Evolutionary conservation across 2,329 filamentous ascomycete genomes (phyloP).

Genomic region (Ophiocordyceps camponoti-leonardi): DNA sequence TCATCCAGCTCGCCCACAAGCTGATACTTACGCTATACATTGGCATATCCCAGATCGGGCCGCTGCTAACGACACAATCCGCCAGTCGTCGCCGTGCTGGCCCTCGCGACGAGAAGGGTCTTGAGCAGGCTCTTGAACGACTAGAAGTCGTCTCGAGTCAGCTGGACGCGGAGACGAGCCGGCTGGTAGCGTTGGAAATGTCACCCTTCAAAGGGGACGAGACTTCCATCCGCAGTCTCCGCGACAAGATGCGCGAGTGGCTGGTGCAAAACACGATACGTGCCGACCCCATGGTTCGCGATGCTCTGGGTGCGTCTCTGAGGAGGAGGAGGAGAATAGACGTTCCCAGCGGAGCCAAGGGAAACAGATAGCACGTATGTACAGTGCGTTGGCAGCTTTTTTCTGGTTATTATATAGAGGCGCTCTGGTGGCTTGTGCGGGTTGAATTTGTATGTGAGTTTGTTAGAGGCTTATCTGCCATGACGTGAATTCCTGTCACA

Average conservation of each 20-base stretch:
- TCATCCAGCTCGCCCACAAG: constrained; percentile 58
- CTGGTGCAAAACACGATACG: constrained; percentile 73
- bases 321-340: constrained; percentile 43
- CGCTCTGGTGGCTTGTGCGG: background rate
- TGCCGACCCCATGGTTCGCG: constrained; percentile 63
- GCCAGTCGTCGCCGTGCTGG: constrained; percentile 10
- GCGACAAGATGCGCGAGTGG: constrained; percentile 66
- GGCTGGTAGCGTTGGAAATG: constrained; percentile 62
- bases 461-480: background rate
- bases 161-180: constrained; percentile 50
- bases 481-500: background rate
- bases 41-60: constrained; percentile 65
- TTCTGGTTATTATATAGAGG: background rate
- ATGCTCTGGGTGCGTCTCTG: constrained; percentile 55
- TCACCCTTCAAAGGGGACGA: constrained; percentile 65
- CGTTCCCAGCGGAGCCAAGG: constrained; percentile 43
- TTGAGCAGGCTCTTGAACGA: constrained; percentile 47
- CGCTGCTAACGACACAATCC: constrained; percentile 34
- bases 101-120: constrained; percentile 26
- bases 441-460: background rate
- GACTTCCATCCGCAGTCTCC: constrained; percentile 37
- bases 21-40: constrained; percentile 66
- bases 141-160: constrained; percentile 42
- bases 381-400: background rate
- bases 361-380: constrained; percentile 23